phyloP scores from a whole-genome alignment of 2,329 filamentous ascomycete species.

The Zymoseptoria ardabiliae region DNA sequence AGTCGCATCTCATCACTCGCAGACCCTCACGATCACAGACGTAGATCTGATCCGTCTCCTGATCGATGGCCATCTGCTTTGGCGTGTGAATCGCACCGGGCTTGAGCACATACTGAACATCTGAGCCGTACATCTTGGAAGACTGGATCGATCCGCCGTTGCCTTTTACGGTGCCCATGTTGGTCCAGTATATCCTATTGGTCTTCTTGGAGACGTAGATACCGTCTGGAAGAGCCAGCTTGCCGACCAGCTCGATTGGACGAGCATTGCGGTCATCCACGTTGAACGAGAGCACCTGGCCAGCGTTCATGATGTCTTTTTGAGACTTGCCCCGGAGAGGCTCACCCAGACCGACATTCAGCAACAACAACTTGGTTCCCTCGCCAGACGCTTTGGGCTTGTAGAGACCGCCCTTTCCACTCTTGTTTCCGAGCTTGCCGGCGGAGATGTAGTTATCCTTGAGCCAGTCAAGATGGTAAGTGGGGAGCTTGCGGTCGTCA shows the following conservation, averaged over 20 bases:
- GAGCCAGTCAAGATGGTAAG: conserved; percentile 38
- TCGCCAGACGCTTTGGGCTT: background rate
- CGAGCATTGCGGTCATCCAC: conserved; percentile 6
- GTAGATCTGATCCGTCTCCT: conserved; percentile 29
- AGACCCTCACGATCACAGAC: conserved; percentile 40
- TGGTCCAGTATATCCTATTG: conserved; percentile 28
- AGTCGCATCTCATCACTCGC: conserved; percentile 31
- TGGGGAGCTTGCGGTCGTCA: conserved; percentile 39
- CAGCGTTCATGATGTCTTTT: conserved; percentile 3
- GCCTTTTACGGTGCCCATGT: conserved; percentile 18
- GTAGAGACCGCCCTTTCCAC: conserved; percentile 9
- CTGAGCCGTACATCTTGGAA: conserved; percentile 42
- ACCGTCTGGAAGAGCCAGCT: conserved; percentile 24
- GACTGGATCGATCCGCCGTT: conserved; percentile 20
- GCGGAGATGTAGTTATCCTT: conserved; percentile 39
- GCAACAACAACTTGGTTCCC: conserved; percentile 13
- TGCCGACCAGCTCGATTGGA: conserved; percentile 1
- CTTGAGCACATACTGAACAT: conserved; percentile 39
- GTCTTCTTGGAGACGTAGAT: conserved; percentile 21
- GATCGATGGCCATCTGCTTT: conserved; percentile 35
- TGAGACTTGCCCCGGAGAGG: conserved; percentile 7
- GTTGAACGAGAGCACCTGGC: conserved; percentile 16
- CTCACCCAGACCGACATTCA: conserved; percentile 13
- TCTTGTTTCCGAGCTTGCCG: conserved; percentile 39
- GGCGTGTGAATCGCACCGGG: conserved; percentile 44